phyloP scores from a whole-genome alignment of 2,329 filamentous ascomycete genomes.

The Amylocarpus encephaloides region DNA sequence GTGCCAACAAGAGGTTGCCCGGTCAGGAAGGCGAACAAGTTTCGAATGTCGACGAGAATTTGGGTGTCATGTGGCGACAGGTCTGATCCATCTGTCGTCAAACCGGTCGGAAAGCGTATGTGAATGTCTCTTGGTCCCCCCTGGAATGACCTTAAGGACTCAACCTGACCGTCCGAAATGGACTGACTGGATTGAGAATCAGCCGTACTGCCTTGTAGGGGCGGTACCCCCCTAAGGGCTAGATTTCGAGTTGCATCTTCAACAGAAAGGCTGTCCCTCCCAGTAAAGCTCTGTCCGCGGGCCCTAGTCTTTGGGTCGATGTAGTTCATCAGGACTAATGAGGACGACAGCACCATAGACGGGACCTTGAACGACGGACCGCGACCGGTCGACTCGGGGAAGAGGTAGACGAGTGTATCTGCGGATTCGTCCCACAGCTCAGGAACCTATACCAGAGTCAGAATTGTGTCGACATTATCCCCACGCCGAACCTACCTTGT shows the following conservation, averaged over 20 bases:
- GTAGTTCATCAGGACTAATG: constrained; percentile 28
- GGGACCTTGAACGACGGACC: constrained; percentile 57
- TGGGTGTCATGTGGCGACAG: constrained; percentile 43
- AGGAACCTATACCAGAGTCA: constrained; percentile 43
- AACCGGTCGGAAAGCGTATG: constrained; percentile 44
- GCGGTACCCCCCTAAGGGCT: constrained; percentile 33
- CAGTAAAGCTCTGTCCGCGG: constrained; percentile 39
- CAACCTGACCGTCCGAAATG: constrained; percentile 18
- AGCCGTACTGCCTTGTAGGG: constrained; percentile 18
- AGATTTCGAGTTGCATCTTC: constrained; percentile 42
- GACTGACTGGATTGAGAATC: constrained; percentile 17
- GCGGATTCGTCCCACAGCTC: constrained; percentile 60
- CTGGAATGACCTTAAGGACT: constrained; percentile 15
- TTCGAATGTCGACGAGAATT: constrained; percentile 52
- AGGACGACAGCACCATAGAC: constrained; percentile 47
- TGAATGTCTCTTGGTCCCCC: constrained; percentile 39
- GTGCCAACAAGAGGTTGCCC: constrained; percentile 58
- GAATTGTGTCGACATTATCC: not conserved
- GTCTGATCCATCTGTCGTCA: constrained; percentile 23
- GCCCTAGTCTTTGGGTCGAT: constrained; percentile 11
- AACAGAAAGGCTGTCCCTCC: constrained; percentile 36
- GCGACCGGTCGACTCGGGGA: constrained; percentile 42
- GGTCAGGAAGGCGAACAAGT: constrained; percentile 60
- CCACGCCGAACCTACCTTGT: constrained; percentile 42
- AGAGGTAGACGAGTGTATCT: constrained; percentile 51